Conservation (phyloP, 495 filamentous ascomycete species). For the Penicillium fimorum region DNA sequence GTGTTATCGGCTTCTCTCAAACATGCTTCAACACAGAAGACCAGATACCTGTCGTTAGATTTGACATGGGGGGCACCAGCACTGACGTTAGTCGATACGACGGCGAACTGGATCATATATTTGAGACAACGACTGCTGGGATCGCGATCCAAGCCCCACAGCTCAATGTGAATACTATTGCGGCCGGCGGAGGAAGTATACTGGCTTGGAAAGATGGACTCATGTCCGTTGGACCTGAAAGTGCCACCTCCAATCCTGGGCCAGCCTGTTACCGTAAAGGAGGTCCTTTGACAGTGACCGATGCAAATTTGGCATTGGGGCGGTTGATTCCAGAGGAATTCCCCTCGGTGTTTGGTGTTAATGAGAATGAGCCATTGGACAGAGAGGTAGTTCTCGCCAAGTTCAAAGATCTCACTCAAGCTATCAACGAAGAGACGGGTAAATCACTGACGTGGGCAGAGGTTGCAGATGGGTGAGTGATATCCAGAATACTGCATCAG, state of each 20-base stretch:
- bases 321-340: slow-evolving; percentile 86
- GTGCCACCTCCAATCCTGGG: slow-evolving; percentile 81
- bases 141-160: slow-evolving; percentile 92
- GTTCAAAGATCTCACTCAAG: slow-evolving; percentile 67
- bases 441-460: slow-evolving; percentile 66
- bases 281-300: slow-evolving; percentile 83
- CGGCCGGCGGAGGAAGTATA: slow-evolving; percentile 82
- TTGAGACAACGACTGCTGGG: slow-evolving; percentile 88
- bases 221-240: slow-evolving; percentile 86
- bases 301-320: slow-evolving; percentile 84
- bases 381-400: slow-evolving; percentile 64
- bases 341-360: slow-evolving; percentile 45
- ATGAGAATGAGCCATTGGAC: slow-evolving; percentile 54
- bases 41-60: neutral
- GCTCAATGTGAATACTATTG: slow-evolving; percentile 92
- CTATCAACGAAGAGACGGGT: slow-evolving; percentile 62
- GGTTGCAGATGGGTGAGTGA: slow-evolving; percentile 51
- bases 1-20: slow-evolving; percentile 29
- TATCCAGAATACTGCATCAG: neutral
- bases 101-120: slow-evolving; percentile 86
- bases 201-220: slow-evolving; percentile 84
- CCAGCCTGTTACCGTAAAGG: slow-evolving; percentile 90
- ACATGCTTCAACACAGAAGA: slow-evolving; percentile 11
- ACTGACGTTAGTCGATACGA: slow-evolving; percentile 89
- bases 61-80: slow-evolving; percentile 73